These are phyloP conservation scores for Corymbia citriodora DNA, from an alignment of 441 rosid genomes.

Conservation along the genomic window DNA sequence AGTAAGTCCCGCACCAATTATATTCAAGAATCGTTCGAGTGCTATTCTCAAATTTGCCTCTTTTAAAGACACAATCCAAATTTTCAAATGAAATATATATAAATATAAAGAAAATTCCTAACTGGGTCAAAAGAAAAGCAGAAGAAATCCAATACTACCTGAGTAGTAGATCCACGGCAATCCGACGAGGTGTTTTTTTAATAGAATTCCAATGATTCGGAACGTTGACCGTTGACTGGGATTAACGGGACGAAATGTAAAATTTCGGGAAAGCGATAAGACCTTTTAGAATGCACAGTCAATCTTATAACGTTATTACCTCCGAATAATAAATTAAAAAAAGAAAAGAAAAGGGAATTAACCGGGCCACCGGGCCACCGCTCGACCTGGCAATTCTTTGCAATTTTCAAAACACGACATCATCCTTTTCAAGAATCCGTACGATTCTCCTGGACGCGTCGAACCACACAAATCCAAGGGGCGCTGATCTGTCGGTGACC, in stretches of 20 bases:
- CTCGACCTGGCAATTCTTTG: neutral
- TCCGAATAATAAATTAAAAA: neutral
- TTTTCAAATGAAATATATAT: neutral
- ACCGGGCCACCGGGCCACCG: neutral
- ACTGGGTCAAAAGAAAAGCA: neutral
- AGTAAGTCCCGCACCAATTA: too few relatives aligned
- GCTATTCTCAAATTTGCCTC: too few relatives aligned
- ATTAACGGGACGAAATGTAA: neutral
- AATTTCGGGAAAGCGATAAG: neutral
- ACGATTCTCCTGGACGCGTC: neutral
- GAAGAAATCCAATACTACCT: neutral
- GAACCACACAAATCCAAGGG: neutral
- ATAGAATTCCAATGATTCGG: neutral
- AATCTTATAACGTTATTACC: neutral
- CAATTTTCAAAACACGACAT: neutral
- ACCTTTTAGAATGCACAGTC: neutral
- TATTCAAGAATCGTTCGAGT: too few relatives aligned
- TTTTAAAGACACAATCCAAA: neutral
- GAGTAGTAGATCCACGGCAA: neutral
- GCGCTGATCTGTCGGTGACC: neutral
- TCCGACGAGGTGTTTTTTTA: neutral
- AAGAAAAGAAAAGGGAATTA: neutral
- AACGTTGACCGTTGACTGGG: neutral
- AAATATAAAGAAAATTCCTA: neutral
- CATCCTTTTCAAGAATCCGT: neutral